Percentiles rank a stretch among this genome's conserved stretches.
Evolutionary conservation across 2,329 filamentous ascomycete genomes (phyloP).

Genomic region (Fusarium sp.): DNA sequence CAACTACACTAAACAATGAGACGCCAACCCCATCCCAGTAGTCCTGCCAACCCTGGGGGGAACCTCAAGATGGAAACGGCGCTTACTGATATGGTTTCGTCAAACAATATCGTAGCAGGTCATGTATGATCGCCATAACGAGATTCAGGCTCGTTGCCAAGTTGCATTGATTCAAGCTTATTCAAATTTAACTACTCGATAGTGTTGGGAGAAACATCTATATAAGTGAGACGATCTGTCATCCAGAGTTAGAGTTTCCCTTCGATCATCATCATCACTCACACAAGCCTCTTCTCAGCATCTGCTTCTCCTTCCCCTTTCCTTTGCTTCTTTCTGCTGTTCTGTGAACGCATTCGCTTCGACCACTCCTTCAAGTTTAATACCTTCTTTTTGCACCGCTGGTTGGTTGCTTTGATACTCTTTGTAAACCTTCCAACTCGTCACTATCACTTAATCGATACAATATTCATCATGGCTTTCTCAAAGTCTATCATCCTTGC

Average conservation of each 20-base stretch:
- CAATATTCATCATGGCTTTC: conserved; percentile 13
- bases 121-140: conserved; percentile 29
- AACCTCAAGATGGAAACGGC: conserved; percentile 12
- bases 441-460: conserved; percentile 3
- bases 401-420: conserved; percentile 37
- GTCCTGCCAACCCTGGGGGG: conserved; percentile 2
- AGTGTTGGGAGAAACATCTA: conserved; percentile 23
- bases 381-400: conserved; percentile 34
- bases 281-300: conserved; percentile 27
- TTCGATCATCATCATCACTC: conserved; percentile 23
- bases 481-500: conserved; percentile 36
- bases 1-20: conserved; percentile 4
- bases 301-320: conserved; percentile 15
- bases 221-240: conserved; percentile 39
- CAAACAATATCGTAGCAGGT: conserved; percentile 23
- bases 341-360: conserved; percentile 49
- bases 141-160: conserved; percentile 10
- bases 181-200: conserved; percentile 27
- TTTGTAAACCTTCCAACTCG: conserved; percentile 9
- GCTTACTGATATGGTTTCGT: conserved; percentile 14
- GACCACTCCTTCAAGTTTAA: conserved; percentile 34
- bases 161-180: conserved; percentile 31
- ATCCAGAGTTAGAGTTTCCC: conserved; percentile 18
- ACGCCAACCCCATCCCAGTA: conserved; percentile 1
- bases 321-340: conserved; percentile 40